Evolutionary conservation across 805 yeast genomes (phyloP).

Genomic region (Saccharomycopsis guyanensis): DNA sequence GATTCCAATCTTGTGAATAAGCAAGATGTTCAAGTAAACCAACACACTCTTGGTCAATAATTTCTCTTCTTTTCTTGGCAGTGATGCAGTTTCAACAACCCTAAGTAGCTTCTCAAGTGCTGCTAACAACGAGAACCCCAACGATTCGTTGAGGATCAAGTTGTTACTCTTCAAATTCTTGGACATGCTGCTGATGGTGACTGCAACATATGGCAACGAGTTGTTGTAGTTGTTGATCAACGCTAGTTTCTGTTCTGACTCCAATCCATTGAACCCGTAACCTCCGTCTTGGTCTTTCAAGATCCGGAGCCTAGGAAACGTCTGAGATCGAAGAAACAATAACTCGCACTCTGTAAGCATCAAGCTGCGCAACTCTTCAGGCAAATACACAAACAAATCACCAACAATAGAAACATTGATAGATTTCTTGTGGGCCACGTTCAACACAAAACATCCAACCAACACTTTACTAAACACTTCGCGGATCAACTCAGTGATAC

Average conservation of each 20-base stretch:
- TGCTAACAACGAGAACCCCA: slow-evolving; percentile 34
- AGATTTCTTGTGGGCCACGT: slow-evolving; percentile 2
- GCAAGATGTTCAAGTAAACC: slow-evolving; percentile 45
- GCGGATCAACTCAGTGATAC: neutral
- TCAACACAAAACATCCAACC: slow-evolving; percentile 15
- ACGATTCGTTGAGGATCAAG: slow-evolving; percentile 26
- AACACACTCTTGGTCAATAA: slow-evolving; percentile 32
- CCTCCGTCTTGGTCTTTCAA: neutral
- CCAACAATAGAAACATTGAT: slow-evolving; percentile 25
- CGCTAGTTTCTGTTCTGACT: neutral
- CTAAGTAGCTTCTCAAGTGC: slow-evolving; percentile 33
- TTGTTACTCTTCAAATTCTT: slow-evolving; percentile 4
- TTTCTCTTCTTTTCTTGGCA: slow-evolving; percentile 19
- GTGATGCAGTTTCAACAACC: neutral
- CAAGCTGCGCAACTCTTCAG: slow-evolving; percentile 27
- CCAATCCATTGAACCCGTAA: neutral
- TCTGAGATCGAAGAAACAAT: slow-evolving; percentile 34
- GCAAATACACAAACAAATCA: slow-evolving; percentile 33
- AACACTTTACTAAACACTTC: slow-evolving; percentile 15
- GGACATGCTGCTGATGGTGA: slow-evolving; percentile 10
- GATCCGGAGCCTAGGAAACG: slow-evolving; percentile 29
- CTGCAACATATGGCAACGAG: slow-evolving; percentile 18
- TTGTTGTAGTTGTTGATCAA: slow-evolving; percentile 12
- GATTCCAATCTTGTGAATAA: slow-evolving; percentile 47
- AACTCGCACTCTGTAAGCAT: slow-evolving; percentile 34